Evolutionary conservation across 305 asterid species (phyloP), one percentile per base, ranked within the genome.

Genomic region (Andrographis paniculata): DNA sequence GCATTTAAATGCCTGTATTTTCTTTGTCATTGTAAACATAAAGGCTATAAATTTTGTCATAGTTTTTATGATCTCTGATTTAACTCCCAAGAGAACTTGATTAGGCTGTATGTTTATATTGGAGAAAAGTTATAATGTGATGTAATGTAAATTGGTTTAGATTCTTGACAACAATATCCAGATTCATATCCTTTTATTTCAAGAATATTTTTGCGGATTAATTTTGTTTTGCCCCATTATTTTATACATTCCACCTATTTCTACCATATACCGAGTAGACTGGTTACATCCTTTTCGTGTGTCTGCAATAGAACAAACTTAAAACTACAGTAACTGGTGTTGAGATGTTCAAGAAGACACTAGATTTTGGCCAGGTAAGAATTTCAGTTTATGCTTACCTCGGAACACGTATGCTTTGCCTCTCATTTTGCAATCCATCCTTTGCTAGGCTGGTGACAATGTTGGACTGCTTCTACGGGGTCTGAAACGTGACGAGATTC

Each of bases 391-490:
- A 10, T 23, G 27, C 47, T 50, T 13, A 24, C 17, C 49, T 40
- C 20, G 17, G 14, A 17, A 17, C 5, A 17, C 42, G 16, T 35
- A 12, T 13, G 40, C 39, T 21, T 15, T 48, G 39, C n/a, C 36
- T 37, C 48, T 5, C n/a, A 11, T 58, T 39, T 56, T 47, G 44
- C 55, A 59, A 46, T 41, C 56, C 15, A 14, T 37, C 52, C 62
- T 64, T 64, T 50, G 20, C 42, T 66, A 91, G 99, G 99, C 99
- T 51, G 99, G 99, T 58, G 96, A 91, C 69, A 91, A 91, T 64
- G 96, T 91, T 11, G 99, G 99, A 59, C 84, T 91, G 55, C 96
- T 86, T 61, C 70, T 86, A 21, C 94, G 96, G 63, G 98, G 98
- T 36, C 71, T 83, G 72, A 83, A 86, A 67, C 84, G 99, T 45